Evolutionary conservation across 176 grass and related monocot species (phyloP).

Genomic region (Leersia perrieri): DNA sequence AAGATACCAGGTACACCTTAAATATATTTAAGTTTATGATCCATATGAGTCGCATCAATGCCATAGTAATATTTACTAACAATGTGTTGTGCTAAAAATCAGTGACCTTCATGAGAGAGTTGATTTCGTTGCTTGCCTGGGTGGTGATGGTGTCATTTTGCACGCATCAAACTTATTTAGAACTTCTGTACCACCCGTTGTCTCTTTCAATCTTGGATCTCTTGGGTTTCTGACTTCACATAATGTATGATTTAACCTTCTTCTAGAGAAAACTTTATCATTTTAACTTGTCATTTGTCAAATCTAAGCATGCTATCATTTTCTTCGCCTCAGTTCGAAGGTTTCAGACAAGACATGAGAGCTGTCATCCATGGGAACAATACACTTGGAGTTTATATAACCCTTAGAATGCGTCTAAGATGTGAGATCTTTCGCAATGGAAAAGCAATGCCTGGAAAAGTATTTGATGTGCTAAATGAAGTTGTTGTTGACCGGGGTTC

Average conservation of each 20-base stretch:
- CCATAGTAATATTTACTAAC: slow-evolving; percentile 38
- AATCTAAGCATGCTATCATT: slow-evolving; percentile 38
- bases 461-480: slow-evolving; percentile 99
- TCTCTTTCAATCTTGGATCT: slow-evolving; percentile 98
- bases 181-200: slow-evolving; percentile 87
- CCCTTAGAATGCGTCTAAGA: slow-evolving; percentile 91
- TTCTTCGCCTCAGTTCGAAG: slow-evolving; percentile 69
- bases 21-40: slow-evolving; percentile 12
- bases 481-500: slow-evolving; percentile 95
- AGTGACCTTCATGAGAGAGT: slow-evolving; percentile 98
- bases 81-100: slow-evolving; percentile 25
- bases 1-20: slow-evolving; percentile 78
- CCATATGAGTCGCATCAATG: not conserved
- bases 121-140: slow-evolving; percentile 99
- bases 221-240: slow-evolving; percentile 99
- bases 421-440: slow-evolving; percentile 95
- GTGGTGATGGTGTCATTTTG: slow-evolving; percentile 97
- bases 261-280: slow-evolving; percentile 24
- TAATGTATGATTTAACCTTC: slow-evolving; percentile 51
- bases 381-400: slow-evolving; percentile 93
- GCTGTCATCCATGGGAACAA: slow-evolving; percentile 98
- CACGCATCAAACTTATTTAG: slow-evolving; percentile 96
- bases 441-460: slow-evolving; percentile 90
- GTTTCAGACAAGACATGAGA: slow-evolving; percentile 79
- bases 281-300: slow-evolving; percentile 12